Percentiles rank a stretch among this genome's conserved stretches.
Evolutionary conservation across 1,284 basidiomycete genomes (phyloP).

Genomic region (Pterula multifida): DNA sequence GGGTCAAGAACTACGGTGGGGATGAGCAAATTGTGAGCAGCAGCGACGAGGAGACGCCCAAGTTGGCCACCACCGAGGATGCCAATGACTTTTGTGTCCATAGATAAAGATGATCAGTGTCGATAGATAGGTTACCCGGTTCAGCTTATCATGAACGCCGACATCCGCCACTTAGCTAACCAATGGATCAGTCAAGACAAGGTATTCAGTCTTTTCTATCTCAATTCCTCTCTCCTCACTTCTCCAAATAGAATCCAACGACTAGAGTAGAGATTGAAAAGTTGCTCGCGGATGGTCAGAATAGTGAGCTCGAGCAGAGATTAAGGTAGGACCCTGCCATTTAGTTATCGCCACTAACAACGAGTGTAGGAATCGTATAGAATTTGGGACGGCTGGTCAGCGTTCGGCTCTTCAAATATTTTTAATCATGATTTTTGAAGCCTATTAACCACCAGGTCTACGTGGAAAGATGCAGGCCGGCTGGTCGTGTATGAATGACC

Average conservation of each 20-base stretch:
- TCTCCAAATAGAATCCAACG: slow-evolving; percentile 32
- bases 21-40: slow-evolving; percentile 83
- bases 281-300: slow-evolving; percentile 32
- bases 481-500: slow-evolving; percentile 76
- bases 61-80: slow-evolving; percentile 87
- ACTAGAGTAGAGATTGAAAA: slow-evolving; percentile 43
- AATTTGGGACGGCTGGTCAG: slow-evolving; percentile 78
- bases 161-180: not conserved
- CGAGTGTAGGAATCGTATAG: slow-evolving; percentile 56
- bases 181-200: not conserved
- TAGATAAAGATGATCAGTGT: not conserved
- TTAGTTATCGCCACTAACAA: no score
- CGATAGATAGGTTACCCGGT: not conserved
- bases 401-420: slow-evolving; percentile 4
- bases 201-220: not conserved
- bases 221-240: not conserved
- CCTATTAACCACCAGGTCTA: slow-evolving; percentile 35
- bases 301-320: slow-evolving; percentile 8
- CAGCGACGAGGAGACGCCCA: slow-evolving; percentile 92
- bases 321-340: not conserved
- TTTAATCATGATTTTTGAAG: not conserved
- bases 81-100: slow-evolving; percentile 3
- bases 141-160: not conserved
- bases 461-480: slow-evolving; percentile 78
- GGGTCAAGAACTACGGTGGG: slow-evolving; percentile 84